Conservation (phyloP, 495 filamentous ascomycete species). For the Lichenothelia convexa region DNA sequence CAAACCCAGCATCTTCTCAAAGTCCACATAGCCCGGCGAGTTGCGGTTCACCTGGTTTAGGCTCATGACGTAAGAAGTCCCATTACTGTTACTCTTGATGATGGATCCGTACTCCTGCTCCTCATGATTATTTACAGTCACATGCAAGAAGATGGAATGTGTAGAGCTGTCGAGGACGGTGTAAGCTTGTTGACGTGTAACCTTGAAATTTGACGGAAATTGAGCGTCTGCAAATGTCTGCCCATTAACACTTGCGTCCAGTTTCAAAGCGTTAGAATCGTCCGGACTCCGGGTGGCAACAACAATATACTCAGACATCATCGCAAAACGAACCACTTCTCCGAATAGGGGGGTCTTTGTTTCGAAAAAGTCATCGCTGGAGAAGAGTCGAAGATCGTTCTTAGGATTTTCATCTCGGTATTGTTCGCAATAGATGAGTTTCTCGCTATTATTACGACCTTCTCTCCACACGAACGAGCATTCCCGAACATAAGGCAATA, state of each 20-base stretch:
- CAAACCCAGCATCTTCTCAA: slow-evolving; percentile 82
- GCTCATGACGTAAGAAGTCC: slow-evolving; percentile 79
- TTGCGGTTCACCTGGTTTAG: slow-evolving; percentile 62
- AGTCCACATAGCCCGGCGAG: slow-evolving; percentile 63
- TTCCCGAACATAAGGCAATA: slow-evolving; percentile 47
- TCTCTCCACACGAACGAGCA: slow-evolving; percentile 64
- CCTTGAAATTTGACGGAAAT: slow-evolving; percentile 67
- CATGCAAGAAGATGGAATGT: slow-evolving; percentile 82
- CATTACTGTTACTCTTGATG: slow-evolving; percentile 95
- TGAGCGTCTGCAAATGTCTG: slow-evolving; percentile 59
- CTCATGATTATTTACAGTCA: slow-evolving; percentile 44
- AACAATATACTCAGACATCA: slow-evolving; percentile 87
- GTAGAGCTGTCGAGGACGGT: slow-evolving; percentile 87
- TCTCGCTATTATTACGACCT: slow-evolving; percentile 35
- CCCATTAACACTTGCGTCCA: slow-evolving; percentile 65
- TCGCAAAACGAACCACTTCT: slow-evolving; percentile 69
- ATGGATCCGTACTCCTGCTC: slow-evolving; percentile 63
- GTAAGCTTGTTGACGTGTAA: slow-evolving; percentile 60
- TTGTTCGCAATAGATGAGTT: slow-evolving; percentile 69
- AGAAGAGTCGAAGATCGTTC: slow-evolving; percentile 47
- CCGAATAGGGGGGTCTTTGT: slow-evolving; percentile 36
- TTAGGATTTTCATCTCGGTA: slow-evolving; percentile 39
- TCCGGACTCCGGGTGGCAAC: slow-evolving; percentile 58
- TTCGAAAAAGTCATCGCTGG: slow-evolving; percentile 58
- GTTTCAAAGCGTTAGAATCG: slow-evolving; percentile 27